Evolutionary conservation across 2,329 filamentous ascomycete genomes (phyloP), one percentile per base, ranked within the genome.

Genomic region (Epichloe elymi): DNA sequence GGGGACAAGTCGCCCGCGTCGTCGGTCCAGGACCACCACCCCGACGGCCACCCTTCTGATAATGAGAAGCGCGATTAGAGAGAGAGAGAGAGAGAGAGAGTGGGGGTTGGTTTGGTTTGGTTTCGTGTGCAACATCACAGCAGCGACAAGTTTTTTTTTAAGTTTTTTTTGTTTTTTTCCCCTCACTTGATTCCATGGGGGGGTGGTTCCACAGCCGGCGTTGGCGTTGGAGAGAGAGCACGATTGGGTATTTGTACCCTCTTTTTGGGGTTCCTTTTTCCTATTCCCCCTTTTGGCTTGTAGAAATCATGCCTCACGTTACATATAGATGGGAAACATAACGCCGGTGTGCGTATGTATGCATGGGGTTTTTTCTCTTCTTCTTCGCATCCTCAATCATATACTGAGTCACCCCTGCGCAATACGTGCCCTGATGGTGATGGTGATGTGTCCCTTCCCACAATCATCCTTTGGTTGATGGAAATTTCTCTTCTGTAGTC

Each of bases 181-280:
- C n/a, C n/a, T n/a, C n/a, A n/a, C 10, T 48, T 48, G 12, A 19
- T 46, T 46, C 30, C 7, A 17, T 15, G 15, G 19, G 53, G 48
- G 44, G 37, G n/a, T n/a, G n/a, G n/a, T n/a, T 41, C 47, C 35
- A 42, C 51, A 58, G 53, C 53, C 51, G 54, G 55, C 54, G 52
- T 55, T 50, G 54, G 55, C 54, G 52, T 55, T 50, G 46, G 26
- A 30, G 54, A 26, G 26, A 50, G 54, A 41, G 44, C 35, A 45
- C 30, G 42, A 45, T 30, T 38, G 37, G 38, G 7, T 33, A 33
- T 23, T 30, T 20, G 26, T 5, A 17, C 3, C 14, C 7, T 30
- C 6, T n/a, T 30, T 11, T 11, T 2, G 30, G 23, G 14, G 23
- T 4, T 43, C 10, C 17, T 40, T 40, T 36, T 20, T 36, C 3